These are phyloP conservation scores for Hymenochaete sp. DNA, from an alignment of 1,284 basidiomycete species.

Conservation along the genomic window DNA sequence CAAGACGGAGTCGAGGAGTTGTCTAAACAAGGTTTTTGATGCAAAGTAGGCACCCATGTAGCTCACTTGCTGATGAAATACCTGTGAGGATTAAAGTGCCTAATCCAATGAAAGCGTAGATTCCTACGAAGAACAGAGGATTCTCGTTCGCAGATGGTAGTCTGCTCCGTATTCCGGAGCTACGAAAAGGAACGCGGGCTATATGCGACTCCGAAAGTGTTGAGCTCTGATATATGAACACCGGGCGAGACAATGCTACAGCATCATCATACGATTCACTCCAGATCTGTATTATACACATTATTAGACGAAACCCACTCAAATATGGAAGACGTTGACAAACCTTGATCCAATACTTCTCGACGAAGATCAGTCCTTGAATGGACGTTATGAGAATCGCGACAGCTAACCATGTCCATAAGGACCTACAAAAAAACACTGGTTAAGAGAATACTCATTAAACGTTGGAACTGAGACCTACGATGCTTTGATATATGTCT, in stretches of 20 bases:
- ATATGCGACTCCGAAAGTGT: conserved; percentile 5
- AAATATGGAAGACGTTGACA: conserved; percentile 21
- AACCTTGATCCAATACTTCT: conserved; percentile 72
- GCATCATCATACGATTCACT: conserved; percentile 44
- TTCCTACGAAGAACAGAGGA: conserved; percentile 55
- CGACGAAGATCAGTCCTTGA: conserved; percentile 40
- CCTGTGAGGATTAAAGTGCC: conserved; percentile 38
- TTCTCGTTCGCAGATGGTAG: conserved; percentile 42
- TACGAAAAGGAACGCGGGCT: not conserved
- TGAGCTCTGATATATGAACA: too few relatives aligned
- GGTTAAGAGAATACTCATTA: too few relatives aligned
- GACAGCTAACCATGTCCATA: conserved; percentile 53
- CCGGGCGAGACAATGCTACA: conserved; percentile 22
- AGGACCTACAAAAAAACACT: conserved; percentile 38
- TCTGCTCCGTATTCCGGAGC: not conserved
- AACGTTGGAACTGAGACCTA: conserved; percentile 26
- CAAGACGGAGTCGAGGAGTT: conserved; percentile 48
- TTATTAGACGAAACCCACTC: not conserved
- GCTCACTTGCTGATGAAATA: conserved; percentile 39
- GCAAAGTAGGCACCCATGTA: conserved; percentile 56
- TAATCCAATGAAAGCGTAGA: conserved; percentile 51
- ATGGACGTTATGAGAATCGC: conserved; percentile 40
- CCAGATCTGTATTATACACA: conserved; percentile 37
- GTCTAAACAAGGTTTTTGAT: conserved; percentile 49
- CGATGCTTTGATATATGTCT: conserved; percentile 68